phyloP scores from a whole-genome alignment of 2,329 filamentous ascomycete species.

The Pestalotiopsis sp. region DNA sequence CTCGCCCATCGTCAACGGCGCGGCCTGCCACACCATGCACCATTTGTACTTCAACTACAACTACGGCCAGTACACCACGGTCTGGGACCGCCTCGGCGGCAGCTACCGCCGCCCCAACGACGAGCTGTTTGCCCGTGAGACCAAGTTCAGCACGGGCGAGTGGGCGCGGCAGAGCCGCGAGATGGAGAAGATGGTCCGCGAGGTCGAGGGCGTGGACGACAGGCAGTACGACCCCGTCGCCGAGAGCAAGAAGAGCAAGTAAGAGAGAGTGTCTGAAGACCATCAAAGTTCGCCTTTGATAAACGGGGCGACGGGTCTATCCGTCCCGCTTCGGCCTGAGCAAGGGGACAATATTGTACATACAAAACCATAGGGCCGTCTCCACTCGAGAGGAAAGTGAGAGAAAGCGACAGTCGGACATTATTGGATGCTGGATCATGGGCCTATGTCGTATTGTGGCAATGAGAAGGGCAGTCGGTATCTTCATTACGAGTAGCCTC shows the following conservation, averaged over 20 bases:
- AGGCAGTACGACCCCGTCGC: constrained; percentile 44
- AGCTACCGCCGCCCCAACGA: constrained; percentile 86
- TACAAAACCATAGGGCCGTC: neutral
- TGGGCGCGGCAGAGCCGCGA: constrained; percentile 78
- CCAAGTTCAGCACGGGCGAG: constrained; percentile 80
- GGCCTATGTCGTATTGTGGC: neutral
- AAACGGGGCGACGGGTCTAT: neutral
- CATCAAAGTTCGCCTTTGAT: neutral
- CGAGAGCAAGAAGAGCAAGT: constrained; percentile 50
- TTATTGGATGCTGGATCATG: neutral
- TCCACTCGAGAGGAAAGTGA: too few species aligned
- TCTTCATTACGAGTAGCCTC: neutral
- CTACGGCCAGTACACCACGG: constrained; percentile 91
- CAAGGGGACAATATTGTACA: neutral
- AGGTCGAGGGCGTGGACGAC: constrained; percentile 65
- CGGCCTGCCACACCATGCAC: constrained; percentile 92
- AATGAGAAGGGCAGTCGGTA: neutral
- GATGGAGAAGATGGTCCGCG: constrained; percentile 75
- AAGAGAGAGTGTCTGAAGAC: constrained; percentile 13
- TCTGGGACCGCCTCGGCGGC: constrained; percentile 86
- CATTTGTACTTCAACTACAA: constrained; percentile 89
- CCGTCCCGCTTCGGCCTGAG: neutral
- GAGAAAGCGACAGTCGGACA: too few species aligned
- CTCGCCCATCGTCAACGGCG: constrained; percentile 89
- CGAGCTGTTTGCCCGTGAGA: constrained; percentile 81